These are phyloP conservation scores for Stygiomarasmius scandens DNA, from an alignment of 1,284 basidiomycete species.

Conservation along the genomic window DNA sequence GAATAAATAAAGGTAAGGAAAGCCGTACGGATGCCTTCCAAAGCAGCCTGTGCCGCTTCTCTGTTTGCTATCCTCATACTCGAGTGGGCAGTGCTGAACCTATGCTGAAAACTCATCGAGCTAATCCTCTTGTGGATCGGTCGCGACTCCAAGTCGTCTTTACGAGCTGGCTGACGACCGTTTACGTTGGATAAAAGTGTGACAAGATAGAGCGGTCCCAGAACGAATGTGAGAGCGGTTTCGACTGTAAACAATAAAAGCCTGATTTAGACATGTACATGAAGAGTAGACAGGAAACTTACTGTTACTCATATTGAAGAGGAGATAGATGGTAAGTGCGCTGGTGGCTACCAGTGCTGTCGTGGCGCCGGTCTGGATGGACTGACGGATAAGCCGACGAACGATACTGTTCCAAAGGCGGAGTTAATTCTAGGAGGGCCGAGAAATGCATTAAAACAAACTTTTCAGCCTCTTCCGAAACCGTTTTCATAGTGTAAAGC, in stretches of 20 bases:
- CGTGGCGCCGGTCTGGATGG: slow-evolving; percentile 9
- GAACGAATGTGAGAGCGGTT: slow-evolving; percentile 5
- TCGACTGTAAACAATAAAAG: neutral
- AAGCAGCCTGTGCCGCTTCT: too few species aligned
- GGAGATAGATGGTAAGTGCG: slow-evolving; percentile 5
- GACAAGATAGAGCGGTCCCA: neutral
- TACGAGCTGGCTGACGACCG: slow-evolving; percentile 15
- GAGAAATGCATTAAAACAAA: too few species aligned
- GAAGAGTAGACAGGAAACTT: neutral
- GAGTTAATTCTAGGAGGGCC: too few species aligned
- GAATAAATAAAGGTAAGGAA: too few species aligned
- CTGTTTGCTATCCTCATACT: too few species aligned
- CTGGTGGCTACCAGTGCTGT: slow-evolving; percentile 9
- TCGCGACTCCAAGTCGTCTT: too few species aligned
- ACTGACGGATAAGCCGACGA: slow-evolving; percentile 3
- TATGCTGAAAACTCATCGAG: too few species aligned
- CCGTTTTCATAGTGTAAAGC: neutral
- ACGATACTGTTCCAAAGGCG: neutral
- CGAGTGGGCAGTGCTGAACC: too few species aligned
- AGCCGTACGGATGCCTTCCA: too few species aligned
- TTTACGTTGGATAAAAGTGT: slow-evolving; percentile 35
- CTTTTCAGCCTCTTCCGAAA: slow-evolving; percentile 1
- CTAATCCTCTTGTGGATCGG: too few species aligned
- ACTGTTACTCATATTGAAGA: slow-evolving; percentile 5
- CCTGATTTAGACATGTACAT: neutral